These are phyloP conservation scores for Xenosphaeropsis pyriputrescens DNA, from an alignment of 2,329 filamentous ascomycete species.

Conservation along the genomic window DNA sequence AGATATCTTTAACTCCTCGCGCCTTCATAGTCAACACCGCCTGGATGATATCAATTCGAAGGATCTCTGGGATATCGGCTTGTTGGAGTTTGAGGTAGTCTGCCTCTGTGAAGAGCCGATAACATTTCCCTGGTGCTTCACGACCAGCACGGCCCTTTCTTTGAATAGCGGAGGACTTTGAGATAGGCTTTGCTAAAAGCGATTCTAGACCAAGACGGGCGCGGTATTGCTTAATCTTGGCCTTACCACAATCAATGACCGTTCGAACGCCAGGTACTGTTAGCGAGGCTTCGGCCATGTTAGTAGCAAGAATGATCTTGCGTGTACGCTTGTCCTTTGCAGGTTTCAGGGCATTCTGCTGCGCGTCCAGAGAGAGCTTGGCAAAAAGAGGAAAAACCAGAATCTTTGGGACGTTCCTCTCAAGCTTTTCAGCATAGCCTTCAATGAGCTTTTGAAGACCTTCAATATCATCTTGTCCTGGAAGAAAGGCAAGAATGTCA, in stretches of 20 bases:
- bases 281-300: constrained; percentile 97
- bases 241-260: constrained; percentile 86
- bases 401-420: constrained; percentile 59
- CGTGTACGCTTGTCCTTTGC: constrained; percentile 57
- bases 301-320: constrained; percentile 86
- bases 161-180: constrained; percentile 85
- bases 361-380: constrained; percentile 71
- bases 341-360: constrained; percentile 74
- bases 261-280: constrained; percentile 87
- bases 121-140: constrained; percentile 84
- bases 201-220: constrained; percentile 78
- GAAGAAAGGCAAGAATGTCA: constrained; percentile 84
- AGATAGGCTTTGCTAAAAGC: constrained; percentile 78
- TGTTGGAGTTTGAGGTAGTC: constrained; percentile 57
- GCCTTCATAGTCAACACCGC: constrained; percentile 90
- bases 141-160: constrained; percentile 82
- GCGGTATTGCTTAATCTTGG: constrained; percentile 86
- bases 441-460: constrained; percentile 66
- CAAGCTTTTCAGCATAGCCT: constrained; percentile 59
- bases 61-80: constrained; percentile 73
- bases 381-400: constrained; percentile 74
- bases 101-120: constrained; percentile 71
- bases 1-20: constrained; percentile 67
- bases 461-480: constrained; percentile 88
- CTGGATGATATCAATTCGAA: constrained; percentile 76